These are phyloP conservation scores for Lichtheimia hyalospora DNA, from an alignment of 371 early-diverging fungal genomes.

Conservation along the genomic window DNA sequence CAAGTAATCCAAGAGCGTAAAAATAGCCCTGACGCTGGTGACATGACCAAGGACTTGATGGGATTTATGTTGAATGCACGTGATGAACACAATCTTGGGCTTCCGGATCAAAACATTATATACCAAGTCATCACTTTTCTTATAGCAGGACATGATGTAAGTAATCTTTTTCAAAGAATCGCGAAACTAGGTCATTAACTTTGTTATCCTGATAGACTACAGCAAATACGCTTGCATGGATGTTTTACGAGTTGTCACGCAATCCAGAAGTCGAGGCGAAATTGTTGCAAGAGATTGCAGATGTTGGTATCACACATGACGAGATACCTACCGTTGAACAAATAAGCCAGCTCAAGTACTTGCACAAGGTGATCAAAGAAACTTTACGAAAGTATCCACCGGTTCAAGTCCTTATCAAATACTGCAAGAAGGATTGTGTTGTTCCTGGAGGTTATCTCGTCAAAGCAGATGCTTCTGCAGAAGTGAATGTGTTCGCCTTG, in stretches of 20 bases:
- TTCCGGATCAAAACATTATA: constrained; percentile 52
- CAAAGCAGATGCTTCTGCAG: constrained; percentile 16
- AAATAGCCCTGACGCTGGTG: constrained; percentile 31
- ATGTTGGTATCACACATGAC: constrained; percentile 39
- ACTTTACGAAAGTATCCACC: constrained; percentile 54
- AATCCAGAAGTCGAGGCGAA: constrained; percentile 46
- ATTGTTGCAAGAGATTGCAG: constrained; percentile 54
- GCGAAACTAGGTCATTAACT: not conserved
- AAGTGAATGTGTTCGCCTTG: constrained; percentile 33
- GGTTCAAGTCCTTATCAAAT: constrained; percentile 39
- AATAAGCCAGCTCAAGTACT: constrained; percentile 44
- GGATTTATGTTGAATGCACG: constrained; percentile 60
- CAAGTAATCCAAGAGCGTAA: constrained; percentile 38
- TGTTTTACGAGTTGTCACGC: constrained; percentile 38
- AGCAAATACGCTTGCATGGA: constrained; percentile 54
- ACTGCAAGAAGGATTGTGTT: constrained; percentile 51
- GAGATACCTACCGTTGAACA: constrained; percentile 44
- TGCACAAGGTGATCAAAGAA: constrained; percentile 52
- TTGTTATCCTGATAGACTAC: constrained; percentile 16
- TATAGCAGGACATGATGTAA: constrained; percentile 55
- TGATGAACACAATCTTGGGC: constrained; percentile 35
- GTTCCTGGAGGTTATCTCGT: constrained; percentile 48
- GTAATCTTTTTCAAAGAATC: constrained; percentile 7
- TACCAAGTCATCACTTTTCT: constrained; percentile 61
- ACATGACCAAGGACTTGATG: constrained; percentile 47